Conservation (phyloP, 345 rosid species). For the Rhodamnia argentea region DNA sequence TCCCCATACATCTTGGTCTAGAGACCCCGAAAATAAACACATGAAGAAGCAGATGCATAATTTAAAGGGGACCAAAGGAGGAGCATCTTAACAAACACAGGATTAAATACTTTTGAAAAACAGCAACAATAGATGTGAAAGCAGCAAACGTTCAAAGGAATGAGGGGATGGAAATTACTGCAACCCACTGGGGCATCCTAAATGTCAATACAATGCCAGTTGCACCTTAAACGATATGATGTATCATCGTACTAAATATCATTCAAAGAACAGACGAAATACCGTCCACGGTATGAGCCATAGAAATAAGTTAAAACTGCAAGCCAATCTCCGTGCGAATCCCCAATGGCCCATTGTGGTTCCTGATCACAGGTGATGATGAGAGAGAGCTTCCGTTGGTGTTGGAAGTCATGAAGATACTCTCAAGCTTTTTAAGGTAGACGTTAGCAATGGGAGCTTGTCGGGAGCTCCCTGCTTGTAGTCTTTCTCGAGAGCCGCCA, state of each 20-base stretch:
- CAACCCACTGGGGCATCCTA: not conserved
- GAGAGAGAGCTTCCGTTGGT: constrained; percentile 1
- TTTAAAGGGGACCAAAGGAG: not conserved
- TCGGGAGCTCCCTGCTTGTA: constrained; percentile 71
- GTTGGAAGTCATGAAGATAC: constrained; percentile 17
- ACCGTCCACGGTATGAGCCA: not conserved
- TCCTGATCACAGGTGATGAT: not conserved
- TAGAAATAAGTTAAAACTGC: not conserved
- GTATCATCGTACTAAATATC: not conserved
- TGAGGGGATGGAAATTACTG: not conserved
- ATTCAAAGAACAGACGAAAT: not conserved
- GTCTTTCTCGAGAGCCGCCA: constrained; percentile 68
- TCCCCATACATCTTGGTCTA: not conserved
- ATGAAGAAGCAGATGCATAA: not conserved
- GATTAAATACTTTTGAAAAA: not conserved
- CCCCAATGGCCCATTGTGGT: not conserved
- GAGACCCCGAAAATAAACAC: not conserved
- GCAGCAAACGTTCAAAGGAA: not conserved
- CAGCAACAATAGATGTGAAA: not conserved
- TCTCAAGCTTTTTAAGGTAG: constrained; percentile 72
- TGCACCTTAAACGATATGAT: not conserved
- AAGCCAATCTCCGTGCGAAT: not conserved
- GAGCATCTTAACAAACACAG: not conserved
- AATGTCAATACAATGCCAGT: not conserved
- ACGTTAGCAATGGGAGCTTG: constrained; percentile 54